Conservation (phyloP, 2,329 filamentous ascomycete genomes). For the Alternaria ventricosa region DNA sequence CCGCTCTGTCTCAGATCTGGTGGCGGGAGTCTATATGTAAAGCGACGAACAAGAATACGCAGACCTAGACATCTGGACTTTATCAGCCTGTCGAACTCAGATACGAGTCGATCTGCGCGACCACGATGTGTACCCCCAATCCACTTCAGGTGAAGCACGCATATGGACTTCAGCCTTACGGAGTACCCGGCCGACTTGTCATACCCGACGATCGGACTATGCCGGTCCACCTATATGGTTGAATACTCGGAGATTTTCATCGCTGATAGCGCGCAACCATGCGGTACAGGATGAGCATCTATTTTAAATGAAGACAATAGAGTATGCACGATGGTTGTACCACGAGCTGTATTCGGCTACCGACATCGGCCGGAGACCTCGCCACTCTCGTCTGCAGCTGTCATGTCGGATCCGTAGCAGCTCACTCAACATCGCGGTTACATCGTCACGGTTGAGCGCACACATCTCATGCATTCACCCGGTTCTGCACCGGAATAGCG, state of each 20-base stretch:
- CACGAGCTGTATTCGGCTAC: slow-evolving; percentile 20
- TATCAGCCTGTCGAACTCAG: neutral
- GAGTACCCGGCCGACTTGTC: slow-evolving; percentile 11
- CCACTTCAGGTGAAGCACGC: slow-evolving; percentile 2
- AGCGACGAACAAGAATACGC: neutral
- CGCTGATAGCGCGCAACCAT: slow-evolving; percentile 2
- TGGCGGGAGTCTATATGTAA: slow-evolving; percentile 14
- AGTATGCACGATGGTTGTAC: slow-evolving; percentile 12
- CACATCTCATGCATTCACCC: neutral
- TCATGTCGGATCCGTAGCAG: slow-evolving; percentile 15
- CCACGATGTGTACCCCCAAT: neutral
- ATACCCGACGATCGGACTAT: slow-evolving; percentile 21
- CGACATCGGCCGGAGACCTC: slow-evolving; percentile 31
- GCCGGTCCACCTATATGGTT: slow-evolving; percentile 18
- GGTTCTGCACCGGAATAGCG: neutral
- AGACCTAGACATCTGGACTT: slow-evolving; percentile 4
- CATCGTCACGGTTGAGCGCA: neutral
- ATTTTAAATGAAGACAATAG: neutral
- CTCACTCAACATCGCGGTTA: neutral
- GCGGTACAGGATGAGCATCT: neutral
- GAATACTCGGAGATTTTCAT: slow-evolving; percentile 15
- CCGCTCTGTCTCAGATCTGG: slow-evolving; percentile 25
- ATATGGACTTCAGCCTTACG: slow-evolving; percentile 23
- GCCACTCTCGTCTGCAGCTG: slow-evolving; percentile 27
- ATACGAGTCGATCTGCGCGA: slow-evolving; percentile 12